A percentile compares a stretch with the other conserved stretches of the same genome.
These are phyloP conservation scores for Amanita rubescens DNA, from an alignment of 768 basidiomycete species.

Conservation along the genomic window DNA sequence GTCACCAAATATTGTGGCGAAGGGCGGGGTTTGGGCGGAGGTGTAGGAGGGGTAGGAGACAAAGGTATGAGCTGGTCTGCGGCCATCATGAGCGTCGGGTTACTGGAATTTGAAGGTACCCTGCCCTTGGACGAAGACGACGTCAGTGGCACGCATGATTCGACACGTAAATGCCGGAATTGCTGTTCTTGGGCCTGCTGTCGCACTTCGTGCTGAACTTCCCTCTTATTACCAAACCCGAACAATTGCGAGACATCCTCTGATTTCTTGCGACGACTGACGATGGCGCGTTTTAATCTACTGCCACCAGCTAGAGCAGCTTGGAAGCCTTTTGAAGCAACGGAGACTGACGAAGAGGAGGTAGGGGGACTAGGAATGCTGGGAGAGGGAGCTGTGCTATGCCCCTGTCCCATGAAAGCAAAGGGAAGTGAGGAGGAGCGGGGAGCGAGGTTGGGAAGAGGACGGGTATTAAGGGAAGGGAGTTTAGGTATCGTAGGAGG, in stretches of 20 bases:
- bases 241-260: slow-evolving; percentile 28
- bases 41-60: slow-evolving; percentile 24
- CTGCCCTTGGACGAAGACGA: neutral
- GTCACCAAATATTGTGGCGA: slow-evolving; percentile 15
- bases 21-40: slow-evolving; percentile 30
- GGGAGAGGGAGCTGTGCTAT: slow-evolving; percentile 18
- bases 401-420: slow-evolving; percentile 20
- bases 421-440: slow-evolving; percentile 21
- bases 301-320: slow-evolving; percentile 36
- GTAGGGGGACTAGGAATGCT: slow-evolving; percentile 14
- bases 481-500: neutral
- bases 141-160: slow-evolving; percentile 1
- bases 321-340: slow-evolving; percentile 25
- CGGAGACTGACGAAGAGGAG: slow-evolving; percentile 17
- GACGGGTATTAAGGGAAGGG: neutral
- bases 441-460: slow-evolving; percentile 11
- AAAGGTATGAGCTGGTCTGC: neutral
- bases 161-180: slow-evolving; percentile 4
- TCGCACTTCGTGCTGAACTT: neutral
- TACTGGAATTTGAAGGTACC: neutral
- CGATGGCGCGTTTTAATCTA: slow-evolving; percentile 55
- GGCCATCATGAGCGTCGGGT: slow-evolving; percentile 13
- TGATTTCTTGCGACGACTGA: slow-evolving; percentile 48
- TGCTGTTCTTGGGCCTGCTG: neutral
- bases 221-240: neutral